Evolutionary conservation across 1,284 basidiomycete genomes (phyloP).

Genomic region (Leccinum fallax): DNA sequence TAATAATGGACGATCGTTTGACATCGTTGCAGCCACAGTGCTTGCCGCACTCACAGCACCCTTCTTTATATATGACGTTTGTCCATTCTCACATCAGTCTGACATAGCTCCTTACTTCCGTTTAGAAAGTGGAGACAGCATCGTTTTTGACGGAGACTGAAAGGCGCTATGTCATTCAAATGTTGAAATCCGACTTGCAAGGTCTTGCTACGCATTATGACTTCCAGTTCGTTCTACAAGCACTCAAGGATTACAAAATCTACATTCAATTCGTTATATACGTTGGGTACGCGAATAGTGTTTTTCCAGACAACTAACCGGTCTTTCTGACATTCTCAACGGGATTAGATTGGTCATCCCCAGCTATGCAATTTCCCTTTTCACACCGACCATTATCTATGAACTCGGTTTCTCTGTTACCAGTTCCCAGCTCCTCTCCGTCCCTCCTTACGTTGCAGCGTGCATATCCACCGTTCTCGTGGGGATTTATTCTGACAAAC

Average conservation of each 20-base stretch:
- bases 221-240: conserved; percentile 41
- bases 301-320: neutral
- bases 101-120: neutral
- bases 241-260: conserved; percentile 44
- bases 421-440: conserved; percentile 55
- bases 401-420: conserved; percentile 56
- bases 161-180: conserved; percentile 35
- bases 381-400: conserved; percentile 56
- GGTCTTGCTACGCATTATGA: conserved; percentile 37
- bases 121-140: conserved; percentile 46
- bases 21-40: conserved; percentile 35
- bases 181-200: conserved; percentile 41
- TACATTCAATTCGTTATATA: conserved; percentile 48
- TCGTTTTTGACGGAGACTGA: conserved; percentile 44
- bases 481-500: conserved; percentile 45
- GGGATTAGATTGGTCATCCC: conserved; percentile 44
- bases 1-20: neutral
- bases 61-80: conserved; percentile 46
- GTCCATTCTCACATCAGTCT: conserved; percentile 10
- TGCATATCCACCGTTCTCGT: conserved; percentile 38
- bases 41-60: conserved; percentile 40
- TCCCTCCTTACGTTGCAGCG: conserved; percentile 48
- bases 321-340: conserved; percentile 7
- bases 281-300: conserved; percentile 38
- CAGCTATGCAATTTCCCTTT: conserved; percentile 58